Base-by-base conservation (phyloP, 1,139 yeast species). In the Arxiozyma bovina region DNA sequence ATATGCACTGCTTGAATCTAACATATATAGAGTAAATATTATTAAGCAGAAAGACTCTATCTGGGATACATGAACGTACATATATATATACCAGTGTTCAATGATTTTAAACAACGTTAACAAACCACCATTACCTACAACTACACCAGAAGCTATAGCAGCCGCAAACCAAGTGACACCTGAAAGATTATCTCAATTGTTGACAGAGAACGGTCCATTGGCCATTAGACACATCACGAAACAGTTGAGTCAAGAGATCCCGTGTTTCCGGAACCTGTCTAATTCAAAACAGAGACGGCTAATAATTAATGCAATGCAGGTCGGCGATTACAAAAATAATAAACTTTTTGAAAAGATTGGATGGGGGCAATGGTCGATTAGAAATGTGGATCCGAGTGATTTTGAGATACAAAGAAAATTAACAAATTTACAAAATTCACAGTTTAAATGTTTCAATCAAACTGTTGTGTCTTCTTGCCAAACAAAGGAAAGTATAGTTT, bases 311-410 rank as follows among this genome's bases (percentile, higher is more conserved):
- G 95, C 93, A 43, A 80, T 91, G 73, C 96, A 89, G 63, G 70
- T 75, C 53, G 86, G 85, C 18, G 94, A 84, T 66, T 73, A 79
- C 6, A 76, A 74, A 30, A 80, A 84, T 55, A 82, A 83, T 45
- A 73, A 77, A n/a, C 81, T 86, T 21, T 91, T 91, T 73, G 96
- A 89, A 64, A 91, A 91, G 73, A 90, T 90, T 45, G 97, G 97
- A 27, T 91, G 98, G 98, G 98, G 98, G 56, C 94, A 93, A 66
- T 91, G 98, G 98, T 89, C 91, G 30, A 34, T 44, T 23, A 30
- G 44, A 50, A 42, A 38, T 21, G 45, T 44, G 8, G 22, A 20
- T 7, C 25, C 42, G 3, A 11, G 42, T 57, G 73, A 48, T n/a
- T 81, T 81, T 57, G 77, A 75, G 40, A 75, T 60, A 40, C 67